Evolutionary conservation across 345 rosid genomes (phyloP).

Genomic region (Triadica sebifera): DNA sequence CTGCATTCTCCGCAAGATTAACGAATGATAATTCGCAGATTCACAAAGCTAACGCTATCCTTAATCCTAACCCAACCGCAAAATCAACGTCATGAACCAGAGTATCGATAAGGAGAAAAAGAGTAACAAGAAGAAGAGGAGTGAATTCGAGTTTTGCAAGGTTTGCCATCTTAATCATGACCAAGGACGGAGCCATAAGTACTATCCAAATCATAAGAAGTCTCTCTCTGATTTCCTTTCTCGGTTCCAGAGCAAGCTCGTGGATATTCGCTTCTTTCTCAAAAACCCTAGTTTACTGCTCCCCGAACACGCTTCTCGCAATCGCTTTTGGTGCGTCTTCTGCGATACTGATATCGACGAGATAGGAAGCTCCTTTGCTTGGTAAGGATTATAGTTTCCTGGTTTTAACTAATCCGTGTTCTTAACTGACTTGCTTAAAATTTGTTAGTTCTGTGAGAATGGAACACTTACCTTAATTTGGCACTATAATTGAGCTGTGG

Average conservation of each 20-base stretch:
- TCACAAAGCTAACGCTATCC: neutral
- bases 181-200: constrained; percentile 69
- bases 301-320: constrained; percentile 51
- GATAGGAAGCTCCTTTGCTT: constrained; percentile 60
- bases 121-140: constrained; percentile 25
- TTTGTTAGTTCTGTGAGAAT: no score
- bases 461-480: neutral
- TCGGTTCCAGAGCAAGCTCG: constrained; percentile 59
- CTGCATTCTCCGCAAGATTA: constrained; percentile 1
- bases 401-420: neutral
- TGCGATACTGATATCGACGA: constrained; percentile 71
- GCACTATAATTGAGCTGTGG: neutral
- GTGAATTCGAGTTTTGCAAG: constrained; percentile 66
- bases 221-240: constrained; percentile 52
- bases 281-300: constrained; percentile 55
- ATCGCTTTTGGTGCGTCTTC: constrained; percentile 81
- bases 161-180: constrained; percentile 69
- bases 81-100: constrained; percentile 11
- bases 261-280: constrained; percentile 62
- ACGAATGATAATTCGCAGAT: neutral
- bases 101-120: constrained; percentile 9
- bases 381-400: constrained; percentile 35
- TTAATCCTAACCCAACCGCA: neutral
- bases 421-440: neutral
- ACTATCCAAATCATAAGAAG: constrained; percentile 66